phyloP scores from a whole-genome alignment of 768 basidiomycete genomes.

The Stropharia rugosoannulata region DNA sequence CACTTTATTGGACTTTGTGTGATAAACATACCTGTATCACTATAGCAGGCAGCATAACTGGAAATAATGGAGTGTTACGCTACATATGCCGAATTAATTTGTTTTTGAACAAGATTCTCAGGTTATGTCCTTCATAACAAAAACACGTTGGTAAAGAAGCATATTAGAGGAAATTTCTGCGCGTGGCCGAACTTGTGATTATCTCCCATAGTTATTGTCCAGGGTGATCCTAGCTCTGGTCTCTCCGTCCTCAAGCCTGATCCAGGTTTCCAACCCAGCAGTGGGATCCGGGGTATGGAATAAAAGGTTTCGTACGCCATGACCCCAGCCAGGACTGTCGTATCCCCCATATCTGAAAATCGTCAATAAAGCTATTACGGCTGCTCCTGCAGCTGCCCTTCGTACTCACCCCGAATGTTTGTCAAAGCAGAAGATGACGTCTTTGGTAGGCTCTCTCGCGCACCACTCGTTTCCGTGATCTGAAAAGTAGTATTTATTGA shows the following conservation, averaged over 20 bases:
- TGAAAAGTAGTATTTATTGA: slow-evolving; percentile 18
- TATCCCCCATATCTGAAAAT: slow-evolving; percentile 69
- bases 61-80: background rate
- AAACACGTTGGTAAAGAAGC: background rate
- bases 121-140: too few relatives aligned
- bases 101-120: too few relatives aligned
- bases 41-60: background rate
- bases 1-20: background rate
- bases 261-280: slow-evolving; percentile 57
- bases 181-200: background rate
- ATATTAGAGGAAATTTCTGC: background rate
- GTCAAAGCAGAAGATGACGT: slow-evolving; percentile 72
- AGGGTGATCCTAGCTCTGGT: slow-evolving; percentile 54
- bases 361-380: background rate
- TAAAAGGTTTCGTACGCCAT: slow-evolving; percentile 63
- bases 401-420: slow-evolving; percentile 68
- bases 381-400: background rate
- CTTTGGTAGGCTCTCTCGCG: slow-evolving; percentile 57
- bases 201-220: slow-evolving; percentile 36
- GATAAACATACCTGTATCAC: background rate
- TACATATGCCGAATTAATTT: background rate
- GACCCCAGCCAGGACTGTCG: slow-evolving; percentile 50
- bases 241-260: slow-evolving; percentile 59
- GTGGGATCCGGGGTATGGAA: slow-evolving; percentile 51
- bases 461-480: slow-evolving; percentile 86